These are phyloP conservation scores for Patellifolia procumbens DNA, from an alignment of 179 eudicot genomes.

Conservation along the genomic window DNA sequence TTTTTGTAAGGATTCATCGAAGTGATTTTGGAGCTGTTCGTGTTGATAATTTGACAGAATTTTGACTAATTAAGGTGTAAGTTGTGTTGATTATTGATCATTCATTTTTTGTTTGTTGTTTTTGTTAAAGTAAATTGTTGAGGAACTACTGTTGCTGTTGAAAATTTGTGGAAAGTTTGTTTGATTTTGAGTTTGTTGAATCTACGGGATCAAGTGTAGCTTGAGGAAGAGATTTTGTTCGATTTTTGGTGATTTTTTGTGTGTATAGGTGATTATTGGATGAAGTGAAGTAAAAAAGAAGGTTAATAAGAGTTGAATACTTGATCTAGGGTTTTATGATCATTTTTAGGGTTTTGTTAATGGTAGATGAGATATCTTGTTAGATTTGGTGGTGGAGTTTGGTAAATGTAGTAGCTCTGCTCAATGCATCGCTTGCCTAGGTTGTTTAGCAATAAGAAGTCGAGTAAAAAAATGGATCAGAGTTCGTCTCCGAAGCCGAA, in stretches of 20 bases:
- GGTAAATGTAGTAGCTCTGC: conserved; percentile 26
- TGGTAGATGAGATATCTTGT: background rate
- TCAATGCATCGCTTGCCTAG: conserved; percentile 50
- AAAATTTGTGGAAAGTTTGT: background rate
- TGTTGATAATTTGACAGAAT: background rate
- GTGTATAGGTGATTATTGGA: background rate
- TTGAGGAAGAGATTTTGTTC: background rate
- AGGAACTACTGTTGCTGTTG: background rate
- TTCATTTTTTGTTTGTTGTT: background rate
- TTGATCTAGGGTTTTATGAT: conserved; percentile 9
- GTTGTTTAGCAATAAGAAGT: conserved; percentile 35
- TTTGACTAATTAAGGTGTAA: background rate
- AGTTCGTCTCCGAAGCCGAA: conserved; percentile 45
- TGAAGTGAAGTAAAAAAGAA: background rate
- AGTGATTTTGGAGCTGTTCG: conserved; percentile 4
- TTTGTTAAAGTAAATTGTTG: background rate
- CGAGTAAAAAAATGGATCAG: conserved; percentile 43
- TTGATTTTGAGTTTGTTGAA: conserved; percentile 7
- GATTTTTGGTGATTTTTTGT: background rate
- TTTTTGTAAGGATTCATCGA: background rate
- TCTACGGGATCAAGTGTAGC: background rate
- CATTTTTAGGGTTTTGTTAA: background rate
- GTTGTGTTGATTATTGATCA: background rate
- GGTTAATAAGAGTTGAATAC: background rate
- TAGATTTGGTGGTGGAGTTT: conserved; percentile 10